phyloP scores from a whole-genome alignment of 495 filamentous ascomycete genomes.

The Penicillium paradoxum region DNA sequence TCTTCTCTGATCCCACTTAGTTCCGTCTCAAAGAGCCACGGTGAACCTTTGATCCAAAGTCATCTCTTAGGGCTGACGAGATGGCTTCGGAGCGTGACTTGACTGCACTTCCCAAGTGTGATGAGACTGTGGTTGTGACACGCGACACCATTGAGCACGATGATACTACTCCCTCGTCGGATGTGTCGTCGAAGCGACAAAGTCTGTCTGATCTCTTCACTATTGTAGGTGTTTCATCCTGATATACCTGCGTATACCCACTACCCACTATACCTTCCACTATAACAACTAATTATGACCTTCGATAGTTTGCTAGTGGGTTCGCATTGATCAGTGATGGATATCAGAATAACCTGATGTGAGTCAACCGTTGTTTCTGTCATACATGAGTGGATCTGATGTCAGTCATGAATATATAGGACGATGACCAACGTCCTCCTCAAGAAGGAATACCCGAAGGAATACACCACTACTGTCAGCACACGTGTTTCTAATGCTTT shows the following conservation, averaged over 20 bases:
- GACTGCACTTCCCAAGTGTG: neutral
- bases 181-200: conserved; percentile 33
- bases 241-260: neutral
- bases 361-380: neutral
- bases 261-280: neutral
- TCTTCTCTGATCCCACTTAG: too few species aligned
- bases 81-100: neutral
- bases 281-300: neutral
- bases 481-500: conserved; percentile 51
- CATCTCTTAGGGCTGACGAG: neutral
- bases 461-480: conserved; percentile 41
- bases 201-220: conserved; percentile 44
- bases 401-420: conserved; percentile 6
- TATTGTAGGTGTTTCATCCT: conserved; percentile 26
- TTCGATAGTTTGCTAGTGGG: conserved; percentile 38
- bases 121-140: neutral
- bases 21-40: too few species aligned
- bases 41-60: too few species aligned
- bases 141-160: neutral
- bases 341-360: conserved; percentile 52
- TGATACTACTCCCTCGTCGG: conserved; percentile 6
- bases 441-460: conserved; percentile 40
- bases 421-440: conserved; percentile 51
- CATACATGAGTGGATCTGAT: neutral
- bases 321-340: conserved; percentile 50